phyloP scores from a whole-genome alignment of 2,329 filamentous ascomycete genomes.

The Cadophora gregata region DNA sequence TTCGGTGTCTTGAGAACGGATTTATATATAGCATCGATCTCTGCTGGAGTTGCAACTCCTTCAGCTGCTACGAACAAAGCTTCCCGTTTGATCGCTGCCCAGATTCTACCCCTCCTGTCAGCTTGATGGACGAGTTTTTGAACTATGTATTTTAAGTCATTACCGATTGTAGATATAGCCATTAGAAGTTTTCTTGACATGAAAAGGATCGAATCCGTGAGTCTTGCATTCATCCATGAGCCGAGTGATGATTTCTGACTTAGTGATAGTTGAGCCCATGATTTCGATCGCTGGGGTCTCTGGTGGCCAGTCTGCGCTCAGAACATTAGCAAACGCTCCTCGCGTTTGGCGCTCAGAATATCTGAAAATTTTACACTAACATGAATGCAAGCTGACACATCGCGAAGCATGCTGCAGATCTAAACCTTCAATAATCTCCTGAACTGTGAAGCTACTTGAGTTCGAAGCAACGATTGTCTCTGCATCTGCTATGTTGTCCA shows the following conservation, averaged over 20 bases:
- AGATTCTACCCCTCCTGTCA: constrained; percentile 41
- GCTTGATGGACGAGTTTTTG: background rate
- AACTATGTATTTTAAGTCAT: background rate
- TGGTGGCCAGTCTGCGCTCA: constrained; percentile 47
- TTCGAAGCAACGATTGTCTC: constrained; percentile 53
- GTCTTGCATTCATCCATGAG: constrained; percentile 43
- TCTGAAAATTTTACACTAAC: constrained; percentile 38
- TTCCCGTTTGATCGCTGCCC: constrained; percentile 51
- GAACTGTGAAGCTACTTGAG: constrained; percentile 53
- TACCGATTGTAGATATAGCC: constrained; percentile 50
- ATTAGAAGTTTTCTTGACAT: constrained; percentile 46
- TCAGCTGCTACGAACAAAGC: constrained; percentile 45
- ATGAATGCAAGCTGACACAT: constrained; percentile 52
- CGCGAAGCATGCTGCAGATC: constrained; percentile 45
- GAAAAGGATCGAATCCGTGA: constrained; percentile 48
- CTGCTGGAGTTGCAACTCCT: constrained; percentile 45
- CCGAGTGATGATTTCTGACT: constrained; percentile 41
- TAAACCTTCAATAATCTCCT: constrained; percentile 50
- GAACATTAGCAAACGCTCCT: background rate
- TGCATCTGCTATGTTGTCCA: constrained; percentile 47
- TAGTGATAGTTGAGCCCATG: constrained; percentile 46
- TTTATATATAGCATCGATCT: constrained; percentile 49
- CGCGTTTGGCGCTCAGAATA: background rate
- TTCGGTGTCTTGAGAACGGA: constrained; percentile 46
- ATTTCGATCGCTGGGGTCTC: constrained; percentile 47